Base-by-base conservation (phyloP, 1,284 basidiomycete species). In the Leccinum subfulvum region DNA sequence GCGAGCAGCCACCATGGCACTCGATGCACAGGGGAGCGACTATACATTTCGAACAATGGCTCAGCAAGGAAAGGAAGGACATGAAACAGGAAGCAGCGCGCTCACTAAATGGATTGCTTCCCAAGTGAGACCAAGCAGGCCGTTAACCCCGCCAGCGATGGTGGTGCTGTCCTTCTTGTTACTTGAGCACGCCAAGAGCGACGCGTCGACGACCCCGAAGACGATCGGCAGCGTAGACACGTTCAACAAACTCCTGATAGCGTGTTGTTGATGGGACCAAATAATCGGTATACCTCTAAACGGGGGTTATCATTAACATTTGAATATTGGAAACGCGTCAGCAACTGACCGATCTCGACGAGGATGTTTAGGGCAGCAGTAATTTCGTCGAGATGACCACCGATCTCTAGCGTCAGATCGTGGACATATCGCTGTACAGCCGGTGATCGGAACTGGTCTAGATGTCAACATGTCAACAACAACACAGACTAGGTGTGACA, bases 191-290 rank as follows among this genome's bases (percentile, higher is more conserved):
- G 79, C 82, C 69, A 86, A 71, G 1, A 80, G 82, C 4, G 81
- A 81, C 10, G 83, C 85, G 3, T 83, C 82, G 60, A 85, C 83
- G 23, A 77, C 81, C 8, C 80, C 80, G 69, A 85, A 85, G 73
- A 85, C 83, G 14, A 85, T 87, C 26, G 86, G 83, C 16, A 86
- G 76, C 2, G 84, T 85, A 49, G 82, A 83, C 58, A 86, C 67
- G 57, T 84, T 85, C 56, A 85, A 72, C 21, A 87, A 67, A 56
- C 82, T 84, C 64, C 70, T 76, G 7, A 82, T 77, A 0, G 79
- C 81, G 54, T 85, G 84, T 63, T 82, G 80, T 66, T 87, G 86
- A 28, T 84, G 82, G 59, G 83, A 85, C 53, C 83, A 80, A 58
- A 87, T 84, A 2, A 82, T 84, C 7, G 84, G 84, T 52, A 87